Evolutionary conservation across 306 rosid genomes (phyloP).

Genomic region (Alnus glutinosa): DNA sequence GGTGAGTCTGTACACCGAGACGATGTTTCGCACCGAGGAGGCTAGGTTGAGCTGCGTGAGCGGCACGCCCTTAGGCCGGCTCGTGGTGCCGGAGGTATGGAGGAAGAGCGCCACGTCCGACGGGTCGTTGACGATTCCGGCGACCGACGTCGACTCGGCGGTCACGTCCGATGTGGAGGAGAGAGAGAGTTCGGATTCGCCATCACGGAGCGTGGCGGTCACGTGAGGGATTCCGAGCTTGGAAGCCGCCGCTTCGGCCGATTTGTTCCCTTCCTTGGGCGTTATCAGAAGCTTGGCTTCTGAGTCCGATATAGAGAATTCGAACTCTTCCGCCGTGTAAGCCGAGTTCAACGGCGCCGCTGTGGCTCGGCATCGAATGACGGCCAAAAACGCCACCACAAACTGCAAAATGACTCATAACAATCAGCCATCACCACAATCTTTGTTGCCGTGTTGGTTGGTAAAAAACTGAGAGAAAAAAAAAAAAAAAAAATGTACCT

Average conservation of each 20-base stretch:
- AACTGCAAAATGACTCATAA: conserved; percentile 37
- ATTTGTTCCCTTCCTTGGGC: conserved; percentile 39
- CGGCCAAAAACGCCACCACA: conserved; percentile 71
- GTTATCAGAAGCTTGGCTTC: conserved; percentile 82
- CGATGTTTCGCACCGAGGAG: conserved; percentile 69
- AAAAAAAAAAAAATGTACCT: conserved; percentile 35
- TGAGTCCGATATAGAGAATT: conserved; percentile 84
- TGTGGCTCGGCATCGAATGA: conserved; percentile 77
- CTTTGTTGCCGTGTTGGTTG: background rate
- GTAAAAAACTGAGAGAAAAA: background rate
- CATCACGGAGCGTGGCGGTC: conserved; percentile 39
- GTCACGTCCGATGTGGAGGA: conserved; percentile 1
- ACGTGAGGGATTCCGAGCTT: conserved; percentile 60
- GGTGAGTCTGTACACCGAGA: conserved; percentile 68
- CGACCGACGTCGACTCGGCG: conserved; percentile 9
- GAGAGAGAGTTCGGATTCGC: conserved; percentile 31
- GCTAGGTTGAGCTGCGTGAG: conserved; percentile 76
- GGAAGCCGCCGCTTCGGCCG: conserved; percentile 64
- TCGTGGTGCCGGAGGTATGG: conserved; percentile 98
- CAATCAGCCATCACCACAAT: too few species aligned
- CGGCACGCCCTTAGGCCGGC: conserved; percentile 94
- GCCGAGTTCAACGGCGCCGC: conserved; percentile 89
- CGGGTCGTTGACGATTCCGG: conserved; percentile 48
- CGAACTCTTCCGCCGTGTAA: conserved; percentile 86
- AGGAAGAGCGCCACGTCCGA: conserved; percentile 86